Evolutionary conservation across 352 stramenopile genomes (phyloP), one percentile per base, ranked within the genome.

Genomic region (Globisporangium sylvaticum): DNA sequence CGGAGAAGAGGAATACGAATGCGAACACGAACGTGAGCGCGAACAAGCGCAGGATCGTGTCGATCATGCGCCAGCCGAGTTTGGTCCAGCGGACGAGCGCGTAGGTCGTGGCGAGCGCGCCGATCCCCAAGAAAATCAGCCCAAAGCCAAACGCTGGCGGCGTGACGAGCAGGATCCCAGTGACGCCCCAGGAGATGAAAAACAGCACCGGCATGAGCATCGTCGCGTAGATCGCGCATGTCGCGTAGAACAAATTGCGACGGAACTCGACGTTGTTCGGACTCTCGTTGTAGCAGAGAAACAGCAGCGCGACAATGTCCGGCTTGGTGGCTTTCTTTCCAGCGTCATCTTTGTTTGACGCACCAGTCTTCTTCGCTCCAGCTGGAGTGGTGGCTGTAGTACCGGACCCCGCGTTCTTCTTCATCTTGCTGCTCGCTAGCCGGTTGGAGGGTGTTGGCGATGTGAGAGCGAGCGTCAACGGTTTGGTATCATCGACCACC

Each of bases 1-100:
- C 75, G 1, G 81, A 81, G 66, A 96, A 90, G 34, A 96, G 73
- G 54, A 94, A 96, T 20, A 89, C 76, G 29, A 96, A 91, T 8
- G 81, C 77, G 18, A 74, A 88, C 3, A 73, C 60, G 64, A 93
- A 91, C 9, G 84, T 64, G 2, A 81, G 34, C 1, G 65, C 68
- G 22, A 94, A 86, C 15, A 91, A 69, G 25, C 58, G 54, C 10
- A 93, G 67, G 15, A 91, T 79, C 12, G 67, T 69, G 37, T 76
- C 70, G 3, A 84, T 93, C 88, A 95, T 93, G 50, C 88, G 83
- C 88, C 88, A 96, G 24, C 85, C 87, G 68, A 91, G 89, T 8
- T 72, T 77, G 3, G 78, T 65, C 88, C 88, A 96, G 5, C 87
- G 72, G 4, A 77, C 55, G 9, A 84, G 60, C 8, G 70, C 87